Evolutionary conservation across 2,329 filamentous ascomycete genomes (phyloP).

Genomic region (Phoma herbarum): DNA sequence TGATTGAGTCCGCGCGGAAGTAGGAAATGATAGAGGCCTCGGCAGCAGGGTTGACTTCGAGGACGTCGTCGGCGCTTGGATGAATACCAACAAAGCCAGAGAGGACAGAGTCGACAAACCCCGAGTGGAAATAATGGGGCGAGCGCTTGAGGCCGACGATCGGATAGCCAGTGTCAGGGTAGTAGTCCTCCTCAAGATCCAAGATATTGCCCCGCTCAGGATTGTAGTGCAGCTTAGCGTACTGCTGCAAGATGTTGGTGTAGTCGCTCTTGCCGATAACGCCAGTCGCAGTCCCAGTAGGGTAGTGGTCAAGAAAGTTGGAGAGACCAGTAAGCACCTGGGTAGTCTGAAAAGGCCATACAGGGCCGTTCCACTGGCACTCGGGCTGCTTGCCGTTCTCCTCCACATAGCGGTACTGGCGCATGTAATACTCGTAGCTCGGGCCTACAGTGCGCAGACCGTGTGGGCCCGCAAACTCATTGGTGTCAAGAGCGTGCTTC

Average conservation of each 20-base stretch:
- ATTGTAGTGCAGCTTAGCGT: slow-evolving; percentile 55
- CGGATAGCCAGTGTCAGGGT: slow-evolving; percentile 53
- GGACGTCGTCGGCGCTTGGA: slow-evolving; percentile 49
- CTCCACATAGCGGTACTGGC: slow-evolving; percentile 51
- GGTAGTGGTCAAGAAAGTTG: slow-evolving; percentile 56
- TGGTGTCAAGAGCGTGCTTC: slow-evolving; percentile 49
- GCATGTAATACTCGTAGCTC: slow-evolving; percentile 58
- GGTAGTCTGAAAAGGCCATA: slow-evolving; percentile 57
- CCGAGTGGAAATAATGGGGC: slow-evolving; percentile 59
- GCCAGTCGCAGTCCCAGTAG: slow-evolving; percentile 33
- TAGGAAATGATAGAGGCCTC: slow-evolving; percentile 46
- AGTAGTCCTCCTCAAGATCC: slow-evolving; percentile 56
- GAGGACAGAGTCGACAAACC: slow-evolving; percentile 54
- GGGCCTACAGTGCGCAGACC: slow-evolving; percentile 57
- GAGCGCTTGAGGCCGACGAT: slow-evolving; percentile 56
- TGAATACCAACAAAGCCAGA: slow-evolving; percentile 56
- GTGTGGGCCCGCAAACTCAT: slow-evolving; percentile 46
- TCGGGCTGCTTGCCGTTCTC: slow-evolving; percentile 46
- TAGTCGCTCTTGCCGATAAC: slow-evolving; percentile 48
- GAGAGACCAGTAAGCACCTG: slow-evolving; percentile 54
- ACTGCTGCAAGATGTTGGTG: slow-evolving; percentile 49
- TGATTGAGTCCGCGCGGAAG: slow-evolving; percentile 54
- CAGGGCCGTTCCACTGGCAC: slow-evolving; percentile 58
- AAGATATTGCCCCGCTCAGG: slow-evolving; percentile 40
- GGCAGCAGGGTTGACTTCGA: slow-evolving; percentile 54